A percentile compares a stretch with the other conserved stretches of the same genome.
phyloP scores from a whole-genome alignment of 2,329 filamentous ascomycete genomes.

The Penicillium sp. region DNA sequence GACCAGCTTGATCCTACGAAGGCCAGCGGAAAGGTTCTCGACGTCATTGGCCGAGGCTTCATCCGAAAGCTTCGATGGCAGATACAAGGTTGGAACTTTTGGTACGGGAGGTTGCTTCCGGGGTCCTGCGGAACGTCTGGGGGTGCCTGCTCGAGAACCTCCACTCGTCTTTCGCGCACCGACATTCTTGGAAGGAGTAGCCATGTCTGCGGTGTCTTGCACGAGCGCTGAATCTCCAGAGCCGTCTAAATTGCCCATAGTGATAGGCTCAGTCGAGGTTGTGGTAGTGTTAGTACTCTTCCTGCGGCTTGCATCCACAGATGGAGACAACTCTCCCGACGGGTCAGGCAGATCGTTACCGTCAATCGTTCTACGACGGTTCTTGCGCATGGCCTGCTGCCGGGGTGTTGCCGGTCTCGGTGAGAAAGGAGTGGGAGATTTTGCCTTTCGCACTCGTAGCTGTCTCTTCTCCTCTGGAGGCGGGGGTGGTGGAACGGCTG shows the following conservation, averaged over 20 bases:
- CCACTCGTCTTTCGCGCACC: conserved; percentile 65
- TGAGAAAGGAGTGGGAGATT: conserved; percentile 50
- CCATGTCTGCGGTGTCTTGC: conserved; percentile 15
- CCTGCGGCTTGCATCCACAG: conserved; percentile 29
- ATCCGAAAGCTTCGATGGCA: conserved; percentile 25
- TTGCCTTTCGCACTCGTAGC: conserved; percentile 69
- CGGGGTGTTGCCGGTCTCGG: conserved; percentile 59
- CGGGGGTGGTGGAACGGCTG: conserved; percentile 13
- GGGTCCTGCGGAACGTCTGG: conserved; percentile 41
- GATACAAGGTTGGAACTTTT: conserved; percentile 45
- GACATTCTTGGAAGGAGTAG: conserved; percentile 37
- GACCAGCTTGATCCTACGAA: conserved; percentile 62
- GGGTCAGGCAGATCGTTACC: conserved; percentile 50
- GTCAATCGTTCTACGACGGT: conserved; percentile 66
- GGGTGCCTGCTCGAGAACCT: conserved; percentile 48
- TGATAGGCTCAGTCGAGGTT: conserved; percentile 17
- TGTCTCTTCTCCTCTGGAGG: conserved; percentile 62
- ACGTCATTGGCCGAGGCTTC: conserved; percentile 42
- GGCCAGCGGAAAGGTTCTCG: conserved; percentile 55
- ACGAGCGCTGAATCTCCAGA: neutral
- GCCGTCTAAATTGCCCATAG: conserved; percentile 10
- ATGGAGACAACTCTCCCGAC: conserved; percentile 30
- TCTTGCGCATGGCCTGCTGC: conserved; percentile 51
- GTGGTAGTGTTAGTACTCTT: conserved; percentile 32
- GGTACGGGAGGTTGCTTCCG: conserved; percentile 48